Percentiles rank a stretch among this genome's conserved stretches.
These are phyloP conservation scores for Cercis canadensis DNA, from an alignment of 306 rosid species.

Conservation along the genomic window DNA sequence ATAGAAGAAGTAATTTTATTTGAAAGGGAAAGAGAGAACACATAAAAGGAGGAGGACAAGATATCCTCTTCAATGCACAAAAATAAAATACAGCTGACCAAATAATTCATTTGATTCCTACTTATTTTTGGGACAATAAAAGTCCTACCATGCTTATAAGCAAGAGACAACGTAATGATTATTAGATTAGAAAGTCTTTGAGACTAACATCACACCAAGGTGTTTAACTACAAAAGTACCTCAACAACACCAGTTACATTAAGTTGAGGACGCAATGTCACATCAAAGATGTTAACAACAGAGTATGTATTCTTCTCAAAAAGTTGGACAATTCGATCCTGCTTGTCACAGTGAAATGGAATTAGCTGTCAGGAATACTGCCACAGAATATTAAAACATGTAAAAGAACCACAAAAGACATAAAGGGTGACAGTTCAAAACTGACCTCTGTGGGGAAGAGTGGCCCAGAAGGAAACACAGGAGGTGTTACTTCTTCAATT, in stretches of 20 bases:
- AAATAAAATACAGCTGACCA: no score
- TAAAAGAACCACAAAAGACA: constrained; percentile 19
- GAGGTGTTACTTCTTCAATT: constrained; percentile 83
- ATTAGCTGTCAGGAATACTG: constrained; percentile 17
- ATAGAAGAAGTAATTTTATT: no score
- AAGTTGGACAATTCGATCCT: constrained; percentile 87
- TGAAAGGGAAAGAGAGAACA: no score
- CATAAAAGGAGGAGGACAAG: no score
- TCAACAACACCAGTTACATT: constrained; percentile 89
- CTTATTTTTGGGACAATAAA: constrained; percentile 7
- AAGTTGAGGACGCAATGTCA: constrained; percentile 92
- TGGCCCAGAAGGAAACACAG: constrained; percentile 63
- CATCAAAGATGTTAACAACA: constrained; percentile 94
- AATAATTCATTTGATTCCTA: neutral
- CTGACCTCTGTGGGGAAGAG: constrained; percentile 91
- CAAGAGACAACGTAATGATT: constrained; percentile 22
- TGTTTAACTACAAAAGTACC: constrained; percentile 53
- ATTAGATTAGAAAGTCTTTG: constrained; percentile 18
- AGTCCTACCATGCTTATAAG: constrained; percentile 5
- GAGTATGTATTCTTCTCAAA: constrained; percentile 90
- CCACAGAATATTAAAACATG: constrained; percentile 6
- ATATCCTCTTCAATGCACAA: no score
- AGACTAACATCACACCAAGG: constrained; percentile 5
- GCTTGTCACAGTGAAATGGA: constrained; percentile 35
- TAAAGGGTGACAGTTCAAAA: constrained; percentile 28